Evolutionary conservation across 148 eudicot genomes (phyloP).

Genomic region (Cornus kousa): DNA sequence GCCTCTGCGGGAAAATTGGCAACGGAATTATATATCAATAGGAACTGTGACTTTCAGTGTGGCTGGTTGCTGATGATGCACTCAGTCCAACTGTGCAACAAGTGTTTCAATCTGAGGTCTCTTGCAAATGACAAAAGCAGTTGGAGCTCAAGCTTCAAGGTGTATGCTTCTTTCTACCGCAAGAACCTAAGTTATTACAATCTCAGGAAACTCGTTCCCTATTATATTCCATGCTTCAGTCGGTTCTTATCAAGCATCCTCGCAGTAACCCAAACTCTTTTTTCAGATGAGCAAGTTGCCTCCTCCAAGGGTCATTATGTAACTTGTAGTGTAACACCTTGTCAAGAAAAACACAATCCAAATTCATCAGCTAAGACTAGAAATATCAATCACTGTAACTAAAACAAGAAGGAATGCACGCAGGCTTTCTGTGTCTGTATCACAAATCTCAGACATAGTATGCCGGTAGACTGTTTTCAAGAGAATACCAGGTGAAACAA

Average conservation of each 20-base stretch:
- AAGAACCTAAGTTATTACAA: not conserved
- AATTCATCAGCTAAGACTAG: constrained; percentile 9
- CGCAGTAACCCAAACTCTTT: constrained; percentile 53
- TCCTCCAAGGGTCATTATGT: constrained; percentile 83
- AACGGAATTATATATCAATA: not conserved
- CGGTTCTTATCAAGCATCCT: constrained; percentile 39
- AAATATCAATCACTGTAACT: not conserved
- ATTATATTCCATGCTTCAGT: constrained; percentile 15
- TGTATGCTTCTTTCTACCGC: not conserved
- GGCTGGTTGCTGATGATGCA: not conserved
- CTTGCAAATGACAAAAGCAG: not conserved
- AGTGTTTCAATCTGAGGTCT: not conserved
- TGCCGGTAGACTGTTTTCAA: no score
- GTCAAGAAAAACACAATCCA: constrained; percentile 6
- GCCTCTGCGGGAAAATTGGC: not conserved
- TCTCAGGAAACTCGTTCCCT: not conserved
- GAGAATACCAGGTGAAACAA: no score
- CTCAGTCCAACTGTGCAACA: not conserved
- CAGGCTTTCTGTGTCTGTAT: not conserved
- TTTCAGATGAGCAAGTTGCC: constrained; percentile 19
- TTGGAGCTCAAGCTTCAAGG: not conserved
- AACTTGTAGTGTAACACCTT: constrained; percentile 83
- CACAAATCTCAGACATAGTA: no score
- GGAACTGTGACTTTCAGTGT: not conserved
- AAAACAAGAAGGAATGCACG: not conserved